phyloP scores from a whole-genome alignment of 2,329 filamentous ascomycete species.

The Nigrospora oryzae region DNA sequence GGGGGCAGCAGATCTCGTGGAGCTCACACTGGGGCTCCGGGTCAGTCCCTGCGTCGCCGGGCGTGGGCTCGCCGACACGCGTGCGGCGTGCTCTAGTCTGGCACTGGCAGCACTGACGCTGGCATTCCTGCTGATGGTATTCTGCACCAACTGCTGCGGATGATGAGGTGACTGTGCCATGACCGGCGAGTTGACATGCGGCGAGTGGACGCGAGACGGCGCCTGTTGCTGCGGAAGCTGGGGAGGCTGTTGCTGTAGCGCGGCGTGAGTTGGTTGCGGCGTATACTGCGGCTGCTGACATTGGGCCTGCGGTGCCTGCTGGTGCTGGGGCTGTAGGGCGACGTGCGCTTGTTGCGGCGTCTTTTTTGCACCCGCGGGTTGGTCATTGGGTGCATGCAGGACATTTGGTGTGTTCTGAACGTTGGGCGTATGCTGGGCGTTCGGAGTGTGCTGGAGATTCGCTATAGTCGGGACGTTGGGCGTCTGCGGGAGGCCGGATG shows the following conservation, averaged over 20 bases:
- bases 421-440: too few species aligned
- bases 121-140: conserved; percentile 11
- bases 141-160: conserved; percentile 11
- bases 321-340: background rate
- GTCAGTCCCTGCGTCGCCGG: conserved; percentile 15
- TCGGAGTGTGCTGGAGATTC: too few species aligned
- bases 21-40: conserved; percentile 23
- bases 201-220: conserved; percentile 4
- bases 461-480: too few species aligned
- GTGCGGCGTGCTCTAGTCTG: conserved; percentile 15
- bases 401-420: too few species aligned
- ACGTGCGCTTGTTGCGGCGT: conserved; percentile 1
- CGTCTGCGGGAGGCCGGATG: too few species aligned
- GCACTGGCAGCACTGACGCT: conserved; percentile 4
- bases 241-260: background rate
- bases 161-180: conserved; percentile 17
- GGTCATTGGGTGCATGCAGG: too few species aligned
- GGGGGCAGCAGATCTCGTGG: conserved; percentile 19
- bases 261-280: too few species aligned
- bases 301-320: conserved; percentile 4
- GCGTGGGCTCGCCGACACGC: conserved; percentile 22
- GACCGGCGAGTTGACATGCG: conserved; percentile 14
- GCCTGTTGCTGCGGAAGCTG: background rate
- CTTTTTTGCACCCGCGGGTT: too few species aligned
- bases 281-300: background rate